Evolutionary conservation across 202 grass and related monocot species (phyloP), one percentile per base, ranked within the genome.

Genomic region (Bolboschoenoplectus hybrid): DNA sequence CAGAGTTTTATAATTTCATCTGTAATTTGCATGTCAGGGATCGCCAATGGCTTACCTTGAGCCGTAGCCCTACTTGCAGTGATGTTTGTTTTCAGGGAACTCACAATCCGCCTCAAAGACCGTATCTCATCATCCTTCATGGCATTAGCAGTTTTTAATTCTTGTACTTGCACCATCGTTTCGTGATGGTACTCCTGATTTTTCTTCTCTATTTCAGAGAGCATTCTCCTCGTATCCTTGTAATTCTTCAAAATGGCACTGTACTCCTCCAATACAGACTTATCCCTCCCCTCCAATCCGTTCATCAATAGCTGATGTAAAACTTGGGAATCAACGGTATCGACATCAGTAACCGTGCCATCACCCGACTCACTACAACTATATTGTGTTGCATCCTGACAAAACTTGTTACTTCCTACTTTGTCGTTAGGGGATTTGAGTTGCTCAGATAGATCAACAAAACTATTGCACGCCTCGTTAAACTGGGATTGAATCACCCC

Each of bases 81-180:
- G 43, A 91, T 72, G 85, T 88, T 91, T 60, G 87, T 87, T 83
- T 95, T 85, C 55, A 98, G 88, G 80, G 90, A 88, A 90, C 90
- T 94, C 85, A 98, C 62, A 77, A 95, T 98, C 57, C 84, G 74
- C 85, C 92, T 90, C 81, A 98, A 93, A 67, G 89, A 87, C 81
- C 78, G 76, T 53, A 98, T 96, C 84, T 98, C 91, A 64, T 96
- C 86, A 63, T 98, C 96, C 87, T 98, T 98, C 46, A 76, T 90
- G 58, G 86, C 83, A 86, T 94, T 96, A 66, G 89, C 85, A 66
- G 76, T 89, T 82, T 90, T 94, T 73, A 98, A 41, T 84, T 92
- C 93, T 14, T 90, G 93, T 13, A 98, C 89, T 82, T 96, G 89
- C 55, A 85, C 80, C 85, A 95, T 95, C 34, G 93, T 91, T 64